Base-by-base conservation (phyloP, 306 rosid genomes). In the Phaseolus lunatus region DNA sequence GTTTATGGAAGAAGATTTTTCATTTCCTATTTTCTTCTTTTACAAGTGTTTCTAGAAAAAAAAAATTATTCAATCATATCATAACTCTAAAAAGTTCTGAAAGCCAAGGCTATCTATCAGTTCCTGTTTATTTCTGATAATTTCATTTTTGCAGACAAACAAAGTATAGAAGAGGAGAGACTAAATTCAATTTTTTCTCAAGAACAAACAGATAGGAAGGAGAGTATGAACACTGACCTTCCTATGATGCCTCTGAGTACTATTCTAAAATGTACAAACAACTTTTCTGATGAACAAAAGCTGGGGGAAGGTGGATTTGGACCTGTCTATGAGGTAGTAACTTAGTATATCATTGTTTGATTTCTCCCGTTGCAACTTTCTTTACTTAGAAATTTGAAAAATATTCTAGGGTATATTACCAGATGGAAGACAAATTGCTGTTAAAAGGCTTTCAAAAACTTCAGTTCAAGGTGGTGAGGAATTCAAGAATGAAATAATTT, bases 241-340 rank as follows among this genome's bases (percentile, higher is more conserved):
- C 75, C 83, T 23, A 84, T 78, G 81, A 77, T 84, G 71, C 74
- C 78, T 81, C 19, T 81, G 71, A 81, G 70, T 61, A 72, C 54
- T 39, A 73, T 84, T 72, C 59, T 81, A 26, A 33, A 61, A 61
- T 23, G 81, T 52, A 81, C 88, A 23, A 5, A 29, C 26, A 73
- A 77, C 11, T 84, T 84, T 67, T 77, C 71, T 43, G 83, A 77
- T 59, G 54, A 45, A 23, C 56, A 43, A 61, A 84, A 81, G 62
- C 52, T 81, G 47, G 88, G 88, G 3, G 47, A 73, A 81, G 85
- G 88, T 72, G 88, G 88, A 81, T 84, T 84, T 77, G 88, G 88
- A 47, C 47, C 88, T 67, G 88, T 84, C 13, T 84, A 81, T 50
- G 81, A 77, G 83, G 88, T 84, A n/a, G n/a, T n/a, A n/a, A n/a